Evolutionary conservation across 768 basidiomycete species (phyloP).

Genomic region (Auriculariales sp.): DNA sequence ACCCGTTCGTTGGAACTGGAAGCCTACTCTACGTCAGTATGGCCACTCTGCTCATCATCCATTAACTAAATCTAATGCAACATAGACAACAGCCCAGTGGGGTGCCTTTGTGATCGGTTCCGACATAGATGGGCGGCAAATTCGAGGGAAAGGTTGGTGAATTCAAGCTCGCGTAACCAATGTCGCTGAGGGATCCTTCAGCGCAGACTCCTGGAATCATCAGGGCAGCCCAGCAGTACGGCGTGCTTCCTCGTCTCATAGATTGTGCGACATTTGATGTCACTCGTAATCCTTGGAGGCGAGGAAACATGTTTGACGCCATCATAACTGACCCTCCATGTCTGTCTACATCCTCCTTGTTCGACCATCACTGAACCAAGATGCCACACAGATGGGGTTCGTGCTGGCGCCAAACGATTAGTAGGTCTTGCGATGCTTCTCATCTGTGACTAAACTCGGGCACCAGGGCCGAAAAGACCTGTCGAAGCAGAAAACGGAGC

Average conservation of each 20-base stretch:
- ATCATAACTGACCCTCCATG: slow-evolving; percentile 93
- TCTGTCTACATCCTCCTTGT: slow-evolving; percentile 22
- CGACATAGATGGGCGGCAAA: slow-evolving; percentile 94
- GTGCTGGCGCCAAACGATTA: slow-evolving; percentile 74
- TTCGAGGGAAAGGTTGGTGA: slow-evolving; percentile 73
- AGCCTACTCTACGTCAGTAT: slow-evolving; percentile 68
- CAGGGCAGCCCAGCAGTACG: slow-evolving; percentile 75
- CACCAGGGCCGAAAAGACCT: neutral
- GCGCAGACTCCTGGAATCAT: slow-evolving; percentile 50
- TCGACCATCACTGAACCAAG: neutral
- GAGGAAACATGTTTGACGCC: slow-evolving; percentile 83
- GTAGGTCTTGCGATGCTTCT: neutral
- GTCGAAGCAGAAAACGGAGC: neutral
- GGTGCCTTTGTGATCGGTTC: slow-evolving; percentile 81
- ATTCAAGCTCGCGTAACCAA: neutral
- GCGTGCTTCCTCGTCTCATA: slow-evolving; percentile 52
- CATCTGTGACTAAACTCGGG: neutral
- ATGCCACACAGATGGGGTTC: slow-evolving; percentile 60
- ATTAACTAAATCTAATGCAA: no score
- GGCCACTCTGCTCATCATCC: no score
- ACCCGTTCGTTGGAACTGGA: slow-evolving; percentile 90
- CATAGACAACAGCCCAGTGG: slow-evolving; percentile 72
- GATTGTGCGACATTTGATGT: slow-evolving; percentile 88
- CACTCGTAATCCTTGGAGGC: slow-evolving; percentile 79
- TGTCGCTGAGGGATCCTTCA: slow-evolving; percentile 10